Evolutionary conservation across 345 rosid genomes (phyloP).

Genomic region (Syzygium grande): DNA sequence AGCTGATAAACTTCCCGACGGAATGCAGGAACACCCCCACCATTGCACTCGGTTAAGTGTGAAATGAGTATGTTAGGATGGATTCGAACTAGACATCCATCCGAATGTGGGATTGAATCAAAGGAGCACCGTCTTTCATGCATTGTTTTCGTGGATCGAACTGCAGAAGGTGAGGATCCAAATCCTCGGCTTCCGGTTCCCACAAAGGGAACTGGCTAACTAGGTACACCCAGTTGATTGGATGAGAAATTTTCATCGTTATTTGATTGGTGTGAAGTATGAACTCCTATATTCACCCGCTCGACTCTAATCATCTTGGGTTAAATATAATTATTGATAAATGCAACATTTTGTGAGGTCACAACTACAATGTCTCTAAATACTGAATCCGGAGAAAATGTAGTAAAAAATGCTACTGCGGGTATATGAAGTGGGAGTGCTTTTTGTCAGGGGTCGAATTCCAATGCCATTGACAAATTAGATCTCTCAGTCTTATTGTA

Average conservation of each 20-base stretch:
- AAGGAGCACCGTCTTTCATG: not conserved
- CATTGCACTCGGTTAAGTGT: not conserved
- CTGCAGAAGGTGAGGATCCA: too few species aligned
- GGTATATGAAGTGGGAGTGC: not conserved
- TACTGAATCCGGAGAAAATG: not conserved
- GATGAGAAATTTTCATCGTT: not conserved
- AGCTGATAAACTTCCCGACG: too few species aligned
- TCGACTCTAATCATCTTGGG: not conserved
- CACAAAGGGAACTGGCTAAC: not conserved
- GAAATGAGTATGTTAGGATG: not conserved
- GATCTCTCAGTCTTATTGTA: not conserved
- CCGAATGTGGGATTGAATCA: not conserved
- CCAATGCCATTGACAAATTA: not conserved
- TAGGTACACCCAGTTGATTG: not conserved
- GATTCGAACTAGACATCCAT: not conserved
- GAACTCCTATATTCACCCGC: not conserved
- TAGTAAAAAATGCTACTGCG: not conserved
- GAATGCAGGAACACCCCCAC: too few species aligned
- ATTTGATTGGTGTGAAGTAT: too few species aligned
- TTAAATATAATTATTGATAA: not conserved
- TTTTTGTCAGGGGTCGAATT: not conserved
- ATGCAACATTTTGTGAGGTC: not conserved
- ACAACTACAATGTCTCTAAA: not conserved
- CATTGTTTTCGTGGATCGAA: too few species aligned
- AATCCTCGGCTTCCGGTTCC: too few species aligned